These are phyloP conservation scores for Ciborinia camelliae DNA, from an alignment of 2,329 filamentous ascomycete species.

Conservation along the genomic window DNA sequence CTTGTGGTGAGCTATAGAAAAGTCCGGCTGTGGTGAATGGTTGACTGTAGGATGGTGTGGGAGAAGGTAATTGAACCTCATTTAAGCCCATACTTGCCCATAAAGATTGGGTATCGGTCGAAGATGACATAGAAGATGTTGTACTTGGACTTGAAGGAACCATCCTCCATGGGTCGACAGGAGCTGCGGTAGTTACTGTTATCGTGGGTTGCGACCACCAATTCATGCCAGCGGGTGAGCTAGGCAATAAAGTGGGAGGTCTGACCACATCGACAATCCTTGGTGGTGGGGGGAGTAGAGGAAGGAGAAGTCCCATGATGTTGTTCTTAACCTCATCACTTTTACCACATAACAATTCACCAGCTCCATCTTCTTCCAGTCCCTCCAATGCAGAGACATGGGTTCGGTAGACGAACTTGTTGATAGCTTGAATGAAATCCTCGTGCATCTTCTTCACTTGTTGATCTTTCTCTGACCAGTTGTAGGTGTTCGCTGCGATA, in stretches of 20 bases:
- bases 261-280: constrained; percentile 86
- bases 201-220: constrained; percentile 78
- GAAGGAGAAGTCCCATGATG: constrained; percentile 79
- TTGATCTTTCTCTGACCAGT: constrained; percentile 94
- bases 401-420: constrained; percentile 94
- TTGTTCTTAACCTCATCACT: constrained; percentile 89
- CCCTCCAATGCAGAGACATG: constrained; percentile 87
- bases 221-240: constrained; percentile 67
- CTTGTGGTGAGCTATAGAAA: constrained; percentile 78
- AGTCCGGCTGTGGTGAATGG: constrained; percentile 69
- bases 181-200: constrained; percentile 61
- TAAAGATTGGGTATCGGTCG: constrained; percentile 65
- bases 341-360: constrained; percentile 86
- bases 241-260: constrained; percentile 80
- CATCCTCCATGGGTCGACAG: constrained; percentile 86
- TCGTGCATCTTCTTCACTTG: constrained; percentile 97
- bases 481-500: constrained; percentile 81
- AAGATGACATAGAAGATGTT: constrained; percentile 49
- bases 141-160: constrained; percentile 84
- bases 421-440: constrained; percentile 92
- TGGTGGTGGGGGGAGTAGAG: constrained; percentile 81
- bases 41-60: constrained; percentile 75
- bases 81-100: constrained; percentile 78
- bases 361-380: constrained; percentile 91
- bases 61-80: constrained; percentile 72